Evolutionary conservation across 441 rosid genomes (phyloP).

Genomic region (Jatropha multifida): DNA sequence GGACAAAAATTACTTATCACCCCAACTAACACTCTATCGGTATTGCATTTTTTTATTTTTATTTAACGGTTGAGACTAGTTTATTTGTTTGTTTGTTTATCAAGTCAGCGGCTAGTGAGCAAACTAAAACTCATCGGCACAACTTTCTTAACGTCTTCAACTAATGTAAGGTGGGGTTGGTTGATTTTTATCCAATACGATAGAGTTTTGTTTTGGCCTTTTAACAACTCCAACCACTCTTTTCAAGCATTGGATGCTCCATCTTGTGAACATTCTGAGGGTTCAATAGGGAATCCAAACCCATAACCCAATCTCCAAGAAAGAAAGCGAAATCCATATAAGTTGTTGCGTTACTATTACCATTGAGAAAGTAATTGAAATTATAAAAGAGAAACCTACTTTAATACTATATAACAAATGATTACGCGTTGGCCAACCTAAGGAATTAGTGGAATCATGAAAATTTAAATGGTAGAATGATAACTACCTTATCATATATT

Average conservation of each 20-base stretch:
- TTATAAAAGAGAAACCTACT: constrained; percentile 8
- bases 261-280: background rate
- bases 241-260: constrained; percentile 33
- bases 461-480: background rate
- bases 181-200: background rate
- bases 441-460: constrained; percentile 14
- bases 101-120: background rate
- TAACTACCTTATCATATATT: background rate
- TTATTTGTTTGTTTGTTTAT: background rate
- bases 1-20: too few species aligned
- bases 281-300: background rate
- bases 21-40: too few species aligned
- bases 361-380: constrained; percentile 13
- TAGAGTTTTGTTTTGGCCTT: background rate
- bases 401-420: constrained; percentile 2
- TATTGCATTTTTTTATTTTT: background rate
- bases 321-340: constrained; percentile 4
- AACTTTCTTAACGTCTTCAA: constrained; percentile 15
- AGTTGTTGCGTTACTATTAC: background rate
- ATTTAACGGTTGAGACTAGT: background rate
- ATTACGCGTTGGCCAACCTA: constrained; percentile 21
- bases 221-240: constrained; percentile 14
- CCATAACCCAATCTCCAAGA: constrained; percentile 2
- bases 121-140: constrained; percentile 5
- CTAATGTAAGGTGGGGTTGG: constrained; percentile 2